Percentiles rank a stretch among this genome's conserved stretches.
Evolutionary conservation across 1,284 basidiomycete species (phyloP).

Genomic region (Lignosus rhinocerotis): DNA sequence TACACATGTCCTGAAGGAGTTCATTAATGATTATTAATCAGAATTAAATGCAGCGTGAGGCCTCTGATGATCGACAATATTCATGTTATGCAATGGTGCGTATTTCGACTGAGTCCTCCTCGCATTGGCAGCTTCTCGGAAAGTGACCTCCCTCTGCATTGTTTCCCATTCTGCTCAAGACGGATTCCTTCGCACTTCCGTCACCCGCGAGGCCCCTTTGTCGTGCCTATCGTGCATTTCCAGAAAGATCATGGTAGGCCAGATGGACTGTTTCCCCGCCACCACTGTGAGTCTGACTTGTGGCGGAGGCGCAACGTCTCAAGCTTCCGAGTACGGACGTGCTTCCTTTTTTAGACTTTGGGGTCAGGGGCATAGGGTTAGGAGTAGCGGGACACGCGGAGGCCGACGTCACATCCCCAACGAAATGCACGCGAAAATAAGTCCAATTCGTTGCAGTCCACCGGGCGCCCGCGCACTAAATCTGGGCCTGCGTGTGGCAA

Average conservation of each 20-base stretch:
- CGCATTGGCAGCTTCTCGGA: background rate
- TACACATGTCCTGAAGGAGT: too few relatives aligned
- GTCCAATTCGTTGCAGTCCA: background rate
- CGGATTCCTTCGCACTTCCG: too few relatives aligned
- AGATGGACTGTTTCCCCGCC: background rate
- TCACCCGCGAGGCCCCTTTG: background rate
- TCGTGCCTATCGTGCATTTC: background rate
- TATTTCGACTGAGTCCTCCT: too few relatives aligned
- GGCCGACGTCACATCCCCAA: constrained; percentile 24
- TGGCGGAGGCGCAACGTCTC: background rate
- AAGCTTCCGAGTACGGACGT: background rate
- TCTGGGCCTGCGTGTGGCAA: constrained; percentile 7
- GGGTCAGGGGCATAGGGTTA: constrained; percentile 11
- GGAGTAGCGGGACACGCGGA: constrained; percentile 1
- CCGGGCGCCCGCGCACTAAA: background rate
- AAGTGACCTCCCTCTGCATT: background rate
- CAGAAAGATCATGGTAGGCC: background rate
- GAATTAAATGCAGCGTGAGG: too few relatives aligned
- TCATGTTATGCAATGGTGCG: background rate
- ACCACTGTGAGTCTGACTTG: background rate
- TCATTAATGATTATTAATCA: too few relatives aligned
- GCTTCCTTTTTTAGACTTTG: background rate
- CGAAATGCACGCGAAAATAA: constrained; percentile 13
- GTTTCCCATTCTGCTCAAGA: background rate
- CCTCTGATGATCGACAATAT: too few relatives aligned